Evolutionary conservation across 2,329 filamentous ascomycete genomes (phyloP).

Genomic region (Fusarium sp.): DNA sequence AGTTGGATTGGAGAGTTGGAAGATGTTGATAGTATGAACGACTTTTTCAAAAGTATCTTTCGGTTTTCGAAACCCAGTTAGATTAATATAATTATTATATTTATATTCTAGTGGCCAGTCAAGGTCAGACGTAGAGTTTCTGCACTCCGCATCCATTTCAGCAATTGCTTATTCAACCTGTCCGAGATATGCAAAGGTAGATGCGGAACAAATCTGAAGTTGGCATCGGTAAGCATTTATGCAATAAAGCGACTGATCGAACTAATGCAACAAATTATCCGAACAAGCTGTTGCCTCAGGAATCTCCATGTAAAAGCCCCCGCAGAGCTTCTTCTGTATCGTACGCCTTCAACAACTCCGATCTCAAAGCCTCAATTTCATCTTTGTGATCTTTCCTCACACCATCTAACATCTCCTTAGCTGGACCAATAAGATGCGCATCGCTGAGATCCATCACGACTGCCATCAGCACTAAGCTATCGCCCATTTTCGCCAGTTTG

Average conservation of each 20-base stretch:
- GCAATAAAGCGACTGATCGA: too few species aligned
- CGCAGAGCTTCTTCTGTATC: not conserved
- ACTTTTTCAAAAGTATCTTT: too few species aligned
- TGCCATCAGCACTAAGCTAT: constrained; percentile 12
- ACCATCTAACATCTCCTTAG: not conserved
- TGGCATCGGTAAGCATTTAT: too few species aligned
- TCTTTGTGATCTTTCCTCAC: not conserved
- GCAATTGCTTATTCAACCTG: too few species aligned
- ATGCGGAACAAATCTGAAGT: too few species aligned
- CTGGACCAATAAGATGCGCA: not conserved
- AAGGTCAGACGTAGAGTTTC: too few species aligned
- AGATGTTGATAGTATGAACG: not conserved
- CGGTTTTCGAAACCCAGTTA: too few species aligned
- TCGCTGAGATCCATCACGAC: constrained; percentile 15
- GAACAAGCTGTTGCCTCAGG: not conserved
- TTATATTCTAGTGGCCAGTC: too few species aligned
- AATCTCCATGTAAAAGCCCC: not conserved
- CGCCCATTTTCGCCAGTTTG: not conserved
- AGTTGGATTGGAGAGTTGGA: constrained; percentile 36
- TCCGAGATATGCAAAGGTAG: too few species aligned
- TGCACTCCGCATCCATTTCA: too few species aligned
- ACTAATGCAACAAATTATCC: too few species aligned
- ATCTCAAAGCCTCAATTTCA: not conserved
- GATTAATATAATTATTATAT: too few species aligned
- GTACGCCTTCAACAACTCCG: not conserved